Evolutionary conservation across 352 stramenopile species (phyloP).

Genomic region (Phytopythium oedochilum): DNA sequence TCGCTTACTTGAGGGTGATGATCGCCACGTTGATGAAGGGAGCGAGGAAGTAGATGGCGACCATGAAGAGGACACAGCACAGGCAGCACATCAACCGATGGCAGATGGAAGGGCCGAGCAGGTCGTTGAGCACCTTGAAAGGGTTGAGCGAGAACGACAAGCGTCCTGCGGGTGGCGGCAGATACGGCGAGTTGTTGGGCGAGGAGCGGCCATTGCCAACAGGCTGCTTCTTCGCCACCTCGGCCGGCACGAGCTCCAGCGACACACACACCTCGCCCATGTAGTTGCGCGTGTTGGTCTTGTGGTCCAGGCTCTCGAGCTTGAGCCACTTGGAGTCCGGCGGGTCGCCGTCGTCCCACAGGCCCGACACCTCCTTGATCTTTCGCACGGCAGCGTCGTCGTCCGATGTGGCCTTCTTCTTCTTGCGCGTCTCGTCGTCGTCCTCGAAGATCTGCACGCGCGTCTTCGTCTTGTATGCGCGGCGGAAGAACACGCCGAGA

Average conservation of each 20-base stretch:
- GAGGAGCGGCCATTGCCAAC: conserved; percentile 83
- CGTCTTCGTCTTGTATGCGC: conserved; percentile 75
- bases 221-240: conserved; percentile 72
- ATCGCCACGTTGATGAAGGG: conserved; percentile 84
- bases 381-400: conserved; percentile 77
- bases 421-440: conserved; percentile 74
- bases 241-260: conserved; percentile 84
- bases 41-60: conserved; percentile 82
- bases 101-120: conserved; percentile 86
- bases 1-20: conserved; percentile 48
- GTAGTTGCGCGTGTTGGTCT: conserved; percentile 73
- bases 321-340: conserved; percentile 84
- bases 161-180: conserved; percentile 85
- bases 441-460: conserved; percentile 82
- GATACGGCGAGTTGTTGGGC: conserved; percentile 92
- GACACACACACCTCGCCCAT: conserved; percentile 88
- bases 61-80: conserved; percentile 83
- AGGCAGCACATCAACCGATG: conserved; percentile 80
- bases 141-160: conserved; percentile 91
- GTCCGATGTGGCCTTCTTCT: conserved; percentile 71
- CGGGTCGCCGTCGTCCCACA: conserved; percentile 82
- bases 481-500: conserved; percentile 63
- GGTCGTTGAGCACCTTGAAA: conserved; percentile 86
- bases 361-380: conserved; percentile 77
- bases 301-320: conserved; percentile 75